Evolutionary conservation across 2,329 filamentous ascomycete genomes (phyloP).

Genomic region (Penicillium palitans): DNA sequence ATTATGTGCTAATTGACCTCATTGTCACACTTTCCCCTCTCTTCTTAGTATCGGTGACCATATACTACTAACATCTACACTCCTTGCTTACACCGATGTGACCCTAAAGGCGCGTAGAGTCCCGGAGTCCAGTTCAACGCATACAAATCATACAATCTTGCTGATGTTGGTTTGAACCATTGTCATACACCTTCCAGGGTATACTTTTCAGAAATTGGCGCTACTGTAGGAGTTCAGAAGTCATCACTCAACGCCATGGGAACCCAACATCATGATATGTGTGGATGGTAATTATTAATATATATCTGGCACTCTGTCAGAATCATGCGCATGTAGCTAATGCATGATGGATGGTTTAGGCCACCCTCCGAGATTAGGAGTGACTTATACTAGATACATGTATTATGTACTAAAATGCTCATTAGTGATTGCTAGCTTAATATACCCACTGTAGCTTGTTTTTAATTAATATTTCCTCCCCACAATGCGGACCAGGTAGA

Average conservation of each 20-base stretch:
- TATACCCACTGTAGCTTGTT: too few species aligned
- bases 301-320: neutral
- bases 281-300: neutral
- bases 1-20: slow-evolving; percentile 10
- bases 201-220: neutral
- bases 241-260: neutral
- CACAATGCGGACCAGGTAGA: too few species aligned
- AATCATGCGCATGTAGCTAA: neutral
- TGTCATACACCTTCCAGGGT: neutral
- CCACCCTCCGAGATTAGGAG: neutral
- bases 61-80: neutral
- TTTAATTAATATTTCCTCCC: too few species aligned
- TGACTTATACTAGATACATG: neutral
- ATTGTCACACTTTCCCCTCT: neutral
- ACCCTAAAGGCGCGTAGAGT: slow-evolving; percentile 5
- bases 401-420: neutral
- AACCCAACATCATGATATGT: neutral
- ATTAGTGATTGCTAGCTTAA: too few species aligned
- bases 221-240: neutral
- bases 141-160: neutral
- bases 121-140: neutral
- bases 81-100: neutral
- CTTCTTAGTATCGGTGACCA: neutral
- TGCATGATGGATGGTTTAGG: neutral
- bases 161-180: neutral